Evolutionary conservation across 1,284 basidiomycete species (phyloP).

Genomic region (Rugiboletus extremiorientalis): DNA sequence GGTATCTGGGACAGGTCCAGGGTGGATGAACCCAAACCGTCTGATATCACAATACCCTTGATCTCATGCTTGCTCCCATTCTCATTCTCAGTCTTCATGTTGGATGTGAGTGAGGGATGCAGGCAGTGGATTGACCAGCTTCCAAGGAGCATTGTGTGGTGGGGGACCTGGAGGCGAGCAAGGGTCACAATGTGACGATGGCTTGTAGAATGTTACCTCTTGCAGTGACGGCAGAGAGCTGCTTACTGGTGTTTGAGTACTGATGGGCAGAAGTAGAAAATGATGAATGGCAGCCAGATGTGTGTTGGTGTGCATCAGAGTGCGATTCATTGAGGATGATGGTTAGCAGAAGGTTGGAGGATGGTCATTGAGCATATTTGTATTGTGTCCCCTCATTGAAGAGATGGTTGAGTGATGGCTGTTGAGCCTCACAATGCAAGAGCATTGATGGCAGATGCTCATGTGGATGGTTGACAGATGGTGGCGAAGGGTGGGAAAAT

Average conservation of each 20-base stretch:
- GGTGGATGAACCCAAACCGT: constrained; percentile 42
- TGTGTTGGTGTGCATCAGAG: too few relatives aligned
- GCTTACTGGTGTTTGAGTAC: constrained; percentile 32
- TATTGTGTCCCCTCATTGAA: too few relatives aligned
- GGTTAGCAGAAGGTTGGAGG: too few relatives aligned
- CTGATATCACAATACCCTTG: constrained; percentile 29
- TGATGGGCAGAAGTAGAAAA: constrained; percentile 36
- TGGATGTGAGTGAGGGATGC: constrained; percentile 24
- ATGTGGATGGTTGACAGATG: too few relatives aligned
- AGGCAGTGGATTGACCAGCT: constrained; percentile 29
- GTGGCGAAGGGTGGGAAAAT: too few relatives aligned
- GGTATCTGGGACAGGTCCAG: constrained; percentile 42
- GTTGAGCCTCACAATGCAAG: too few relatives aligned
- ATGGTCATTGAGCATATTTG: too few relatives aligned
- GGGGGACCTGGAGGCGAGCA: constrained; percentile 22
- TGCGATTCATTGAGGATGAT: too few relatives aligned
- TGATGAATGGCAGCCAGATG: too few relatives aligned
- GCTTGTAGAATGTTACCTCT: constrained; percentile 47
- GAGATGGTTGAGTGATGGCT: too few relatives aligned
- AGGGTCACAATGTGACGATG: constrained; percentile 28
- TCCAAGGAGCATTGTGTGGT: constrained; percentile 26
- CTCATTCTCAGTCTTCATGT: constrained; percentile 28
- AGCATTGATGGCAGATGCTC: too few relatives aligned
- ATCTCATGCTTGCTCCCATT: constrained; percentile 21
- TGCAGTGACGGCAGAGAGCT: constrained; percentile 29